These are phyloP conservation scores for Neospermospora avenae DNA, from an alignment of 2,329 filamentous ascomycete genomes.

Conservation along the genomic window DNA sequence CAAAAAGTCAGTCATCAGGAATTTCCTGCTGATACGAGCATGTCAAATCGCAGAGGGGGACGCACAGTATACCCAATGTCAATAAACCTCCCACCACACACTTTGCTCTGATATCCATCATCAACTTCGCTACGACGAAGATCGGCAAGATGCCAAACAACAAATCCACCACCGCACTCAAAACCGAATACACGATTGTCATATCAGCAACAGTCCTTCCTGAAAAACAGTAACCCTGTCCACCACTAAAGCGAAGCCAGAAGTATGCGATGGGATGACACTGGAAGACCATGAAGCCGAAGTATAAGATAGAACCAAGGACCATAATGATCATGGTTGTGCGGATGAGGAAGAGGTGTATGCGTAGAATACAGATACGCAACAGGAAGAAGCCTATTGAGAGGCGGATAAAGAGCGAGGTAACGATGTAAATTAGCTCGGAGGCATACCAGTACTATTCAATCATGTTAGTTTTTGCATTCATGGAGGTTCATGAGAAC, in stretches of 20 bases:
- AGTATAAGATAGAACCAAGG: conserved; percentile 8
- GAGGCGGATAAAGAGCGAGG: conserved; percentile 20
- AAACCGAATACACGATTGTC: conserved; percentile 9
- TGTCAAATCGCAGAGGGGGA: neutral
- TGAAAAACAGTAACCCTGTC: conserved; percentile 9
- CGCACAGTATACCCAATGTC: conserved; percentile 17
- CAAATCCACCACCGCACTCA: conserved; percentile 12
- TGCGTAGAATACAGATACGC: conserved; percentile 8
- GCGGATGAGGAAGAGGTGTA: conserved; percentile 10
- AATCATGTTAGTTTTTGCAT: neutral
- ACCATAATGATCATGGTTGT: conserved; percentile 14
- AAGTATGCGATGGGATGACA: conserved; percentile 16
- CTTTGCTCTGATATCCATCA: conserved; percentile 21
- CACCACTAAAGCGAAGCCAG: conserved; percentile 18
- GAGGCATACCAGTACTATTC: conserved; percentile 16
- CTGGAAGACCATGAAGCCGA: conserved; percentile 19
- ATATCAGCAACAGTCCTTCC: conserved; percentile 1
- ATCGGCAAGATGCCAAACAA: conserved; percentile 20
- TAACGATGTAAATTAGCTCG: conserved; percentile 17
- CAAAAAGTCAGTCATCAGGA: neutral
- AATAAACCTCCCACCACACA: conserved; percentile 11
- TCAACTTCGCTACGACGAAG: conserved; percentile 19
- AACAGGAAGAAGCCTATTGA: conserved; percentile 23
- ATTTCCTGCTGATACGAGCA: neutral
- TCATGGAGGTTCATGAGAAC: neutral